Evolutionary conservation across 768 basidiomycete genomes (phyloP).

Genomic region (Auriculariales sp.): DNA sequence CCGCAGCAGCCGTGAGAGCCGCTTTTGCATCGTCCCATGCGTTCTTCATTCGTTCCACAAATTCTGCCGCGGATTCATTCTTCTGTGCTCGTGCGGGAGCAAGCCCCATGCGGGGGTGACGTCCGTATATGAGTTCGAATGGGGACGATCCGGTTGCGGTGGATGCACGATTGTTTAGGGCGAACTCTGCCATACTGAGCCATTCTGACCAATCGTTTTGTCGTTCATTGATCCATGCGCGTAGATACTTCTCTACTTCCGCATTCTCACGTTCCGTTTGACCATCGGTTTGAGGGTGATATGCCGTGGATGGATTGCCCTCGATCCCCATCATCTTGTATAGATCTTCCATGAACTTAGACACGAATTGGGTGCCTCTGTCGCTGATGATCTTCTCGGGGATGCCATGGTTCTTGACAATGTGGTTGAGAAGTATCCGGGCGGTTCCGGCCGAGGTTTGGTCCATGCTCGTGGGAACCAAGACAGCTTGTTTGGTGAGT

Average conservation of each 20-base stretch:
- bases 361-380: slow-evolving; percentile 16
- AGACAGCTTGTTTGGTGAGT: no score
- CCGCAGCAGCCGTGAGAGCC: slow-evolving; percentile 10
- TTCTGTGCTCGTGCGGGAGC: not conserved
- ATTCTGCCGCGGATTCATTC: slow-evolving; percentile 9
- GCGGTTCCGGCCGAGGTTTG: no score
- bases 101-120: slow-evolving; percentile 8
- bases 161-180: slow-evolving; percentile 19
- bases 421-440: slow-evolving; percentile 8
- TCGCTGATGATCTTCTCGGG: slow-evolving; percentile 16
- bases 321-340: slow-evolving; percentile 18
- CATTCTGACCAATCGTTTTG: slow-evolving; percentile 22
- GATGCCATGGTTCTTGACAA: slow-evolving; percentile 16
- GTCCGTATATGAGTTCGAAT: slow-evolving; percentile 16
- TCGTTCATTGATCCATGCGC: slow-evolving; percentile 17
- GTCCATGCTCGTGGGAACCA: no score
- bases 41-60: slow-evolving; percentile 10
- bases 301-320: slow-evolving; percentile 22
- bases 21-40: slow-evolving; percentile 7
- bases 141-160: slow-evolving; percentile 16
- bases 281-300: slow-evolving; percentile 29
- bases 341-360: slow-evolving; percentile 19
- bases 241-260: slow-evolving; percentile 24
- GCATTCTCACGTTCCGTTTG: slow-evolving; percentile 28
- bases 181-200: slow-evolving; percentile 19